A percentile compares a stretch with the other conserved stretches of the same genome.
Conservation (phyloP, 805 yeast genomes). For the Saccharomyces paradoxus region DNA sequence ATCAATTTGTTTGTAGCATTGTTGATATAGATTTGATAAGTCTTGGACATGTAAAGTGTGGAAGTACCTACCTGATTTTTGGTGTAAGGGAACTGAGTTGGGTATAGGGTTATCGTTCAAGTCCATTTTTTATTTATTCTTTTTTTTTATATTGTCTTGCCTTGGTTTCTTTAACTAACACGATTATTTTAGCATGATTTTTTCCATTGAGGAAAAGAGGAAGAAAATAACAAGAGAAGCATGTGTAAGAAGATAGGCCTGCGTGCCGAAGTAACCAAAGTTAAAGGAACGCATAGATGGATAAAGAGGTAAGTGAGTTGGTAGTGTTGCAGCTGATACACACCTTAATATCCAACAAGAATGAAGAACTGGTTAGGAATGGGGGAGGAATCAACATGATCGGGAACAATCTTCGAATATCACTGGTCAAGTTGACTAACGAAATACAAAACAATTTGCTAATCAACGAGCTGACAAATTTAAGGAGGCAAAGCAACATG, state of each 20-base stretch:
- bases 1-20: slow-evolving; percentile 12
- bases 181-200: background rate
- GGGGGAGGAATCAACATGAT: slow-evolving; percentile 4
- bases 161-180: background rate
- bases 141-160: background rate
- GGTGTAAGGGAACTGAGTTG: slow-evolving; percentile 18
- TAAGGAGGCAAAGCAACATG: background rate
- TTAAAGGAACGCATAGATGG: slow-evolving; percentile 6
- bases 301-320: slow-evolving; percentile 22
- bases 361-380: slow-evolving; percentile 7
- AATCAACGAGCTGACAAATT: slow-evolving; percentile 14
- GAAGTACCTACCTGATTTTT: slow-evolving; percentile 8
- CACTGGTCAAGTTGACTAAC: slow-evolving; percentile 27
- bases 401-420: slow-evolving; percentile 19
- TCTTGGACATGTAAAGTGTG: slow-evolving; percentile 13
- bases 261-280: background rate
- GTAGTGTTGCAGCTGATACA: slow-evolving; percentile 28
- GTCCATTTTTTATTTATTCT: background rate
- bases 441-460: slow-evolving; percentile 28
- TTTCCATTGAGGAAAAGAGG: background rate
- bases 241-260: background rate
- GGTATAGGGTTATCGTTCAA: slow-evolving; percentile 3
- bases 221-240: background rate
- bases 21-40: slow-evolving; percentile 5
- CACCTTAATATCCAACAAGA: slow-evolving; percentile 12